Evolutionary conservation across 1,284 basidiomycete species (phyloP).

Genomic region (Singerocomus rubriflavus): DNA sequence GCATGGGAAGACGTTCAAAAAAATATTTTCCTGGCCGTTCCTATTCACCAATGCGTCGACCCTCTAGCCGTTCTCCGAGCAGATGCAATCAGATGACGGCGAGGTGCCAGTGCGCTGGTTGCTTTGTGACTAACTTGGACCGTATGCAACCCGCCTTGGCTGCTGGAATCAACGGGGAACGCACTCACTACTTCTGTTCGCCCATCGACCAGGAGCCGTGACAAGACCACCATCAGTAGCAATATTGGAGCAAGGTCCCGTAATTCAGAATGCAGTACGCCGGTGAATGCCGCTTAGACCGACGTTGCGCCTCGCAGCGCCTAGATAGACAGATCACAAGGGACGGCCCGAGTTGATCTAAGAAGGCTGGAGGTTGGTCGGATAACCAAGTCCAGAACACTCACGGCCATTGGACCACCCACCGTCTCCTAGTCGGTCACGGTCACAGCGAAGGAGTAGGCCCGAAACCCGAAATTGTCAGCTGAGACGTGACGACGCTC

Average conservation of each 20-base stretch:
- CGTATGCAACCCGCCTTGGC: not conserved
- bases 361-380: slow-evolving; percentile 1
- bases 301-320: not conserved
- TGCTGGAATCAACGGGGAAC: not conserved
- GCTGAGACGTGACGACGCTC: not conserved
- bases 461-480: not conserved
- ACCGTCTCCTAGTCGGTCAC: too few species aligned
- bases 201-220: not conserved
- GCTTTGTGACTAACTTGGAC: not conserved
- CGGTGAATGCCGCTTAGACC: not conserved
- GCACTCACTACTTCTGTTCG: not conserved
- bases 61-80: not conserved
- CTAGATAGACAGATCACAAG: slow-evolving; percentile 3
- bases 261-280: not conserved
- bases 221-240: not conserved
- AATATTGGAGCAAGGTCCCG: not conserved
- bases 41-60: slow-evolving; percentile 3
- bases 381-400: slow-evolving; percentile 3
- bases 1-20: not conserved
- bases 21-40: not conserved
- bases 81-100: slow-evolving; percentile 7
- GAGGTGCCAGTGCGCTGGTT: not conserved
- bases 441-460: not conserved
- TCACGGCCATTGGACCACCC: not conserved
- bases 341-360: not conserved